Conservation (phyloP, 2,329 filamentous ascomycete species). For the Pochonia chlamydosporia region DNA sequence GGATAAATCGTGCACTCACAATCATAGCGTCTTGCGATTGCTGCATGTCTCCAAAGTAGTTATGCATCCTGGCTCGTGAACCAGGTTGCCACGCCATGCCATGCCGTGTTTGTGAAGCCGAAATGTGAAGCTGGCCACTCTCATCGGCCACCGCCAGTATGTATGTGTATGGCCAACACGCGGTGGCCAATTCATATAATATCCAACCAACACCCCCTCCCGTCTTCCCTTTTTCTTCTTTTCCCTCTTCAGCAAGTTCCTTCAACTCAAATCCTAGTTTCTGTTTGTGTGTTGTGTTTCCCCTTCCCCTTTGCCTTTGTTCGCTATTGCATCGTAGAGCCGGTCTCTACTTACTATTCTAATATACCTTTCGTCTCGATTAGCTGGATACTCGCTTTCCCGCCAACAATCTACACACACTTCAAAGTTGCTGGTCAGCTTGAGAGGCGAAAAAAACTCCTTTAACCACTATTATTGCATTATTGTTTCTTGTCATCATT, state of each 20-base stretch:
- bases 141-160: too few species aligned
- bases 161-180: too few species aligned
- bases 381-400: constrained; percentile 7
- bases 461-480: constrained; percentile 8
- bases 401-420: constrained; percentile 1
- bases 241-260: constrained; percentile 60
- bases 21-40: neutral
- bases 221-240: constrained; percentile 22
- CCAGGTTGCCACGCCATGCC: neutral
- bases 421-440: constrained; percentile 36
- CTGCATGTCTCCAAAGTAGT: neutral
- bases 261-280: constrained; percentile 49
- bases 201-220: constrained; percentile 2
- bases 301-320: constrained; percentile 27
- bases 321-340: constrained; percentile 39
- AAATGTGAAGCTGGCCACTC: constrained; percentile 23
- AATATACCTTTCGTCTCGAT: constrained; percentile 22
- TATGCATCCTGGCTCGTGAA: neutral
- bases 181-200: constrained; percentile 1
- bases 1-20: neutral
- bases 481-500: constrained; percentile 14
- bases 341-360: constrained; percentile 44
- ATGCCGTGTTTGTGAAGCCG: constrained; percentile 16
- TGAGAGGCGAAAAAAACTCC: constrained; percentile 21
- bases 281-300: constrained; percentile 32